Conservation (phyloP, 1,284 basidiomycete species). For the Sporisorium exsertum region DNA sequence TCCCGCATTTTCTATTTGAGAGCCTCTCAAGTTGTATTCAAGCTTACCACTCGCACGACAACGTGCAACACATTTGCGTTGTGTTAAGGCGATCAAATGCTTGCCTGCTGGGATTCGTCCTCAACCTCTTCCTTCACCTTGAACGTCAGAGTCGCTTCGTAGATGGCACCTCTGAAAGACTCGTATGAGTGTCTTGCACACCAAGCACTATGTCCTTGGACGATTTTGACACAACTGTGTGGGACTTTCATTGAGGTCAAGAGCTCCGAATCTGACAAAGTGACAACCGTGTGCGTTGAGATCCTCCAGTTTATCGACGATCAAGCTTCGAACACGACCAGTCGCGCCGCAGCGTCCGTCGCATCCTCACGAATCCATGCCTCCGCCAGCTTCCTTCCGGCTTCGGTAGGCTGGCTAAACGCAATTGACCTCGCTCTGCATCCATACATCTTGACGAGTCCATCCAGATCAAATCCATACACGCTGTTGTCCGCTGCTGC, state of each 20-base stretch:
- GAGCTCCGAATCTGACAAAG: background rate
- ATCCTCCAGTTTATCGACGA: background rate
- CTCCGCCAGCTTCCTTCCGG: slow-evolving; percentile 54
- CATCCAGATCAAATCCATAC: slow-evolving; percentile 47
- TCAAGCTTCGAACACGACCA: slow-evolving; percentile 49
- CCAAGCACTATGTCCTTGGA: background rate
- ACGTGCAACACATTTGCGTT: background rate
- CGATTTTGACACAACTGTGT: background rate
- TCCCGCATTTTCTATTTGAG: slow-evolving; percentile 9
- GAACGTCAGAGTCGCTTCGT: background rate
- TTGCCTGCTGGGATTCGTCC: background rate
- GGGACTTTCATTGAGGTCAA: background rate
- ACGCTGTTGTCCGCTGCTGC: slow-evolving; percentile 54
- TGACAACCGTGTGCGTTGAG: background rate
- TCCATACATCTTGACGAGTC: slow-evolving; percentile 36
- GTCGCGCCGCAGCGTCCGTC: slow-evolving; percentile 5
- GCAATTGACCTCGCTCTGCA: slow-evolving; percentile 49
- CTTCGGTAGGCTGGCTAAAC: slow-evolving; percentile 64
- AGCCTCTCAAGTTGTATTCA: background rate
- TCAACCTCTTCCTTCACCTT: background rate
- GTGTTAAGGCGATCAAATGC: slow-evolving; percentile 1
- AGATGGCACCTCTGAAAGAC: background rate
- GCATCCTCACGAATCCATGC: slow-evolving; percentile 48
- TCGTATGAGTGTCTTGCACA: background rate
- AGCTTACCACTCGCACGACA: slow-evolving; percentile 22